Base-by-base conservation (phyloP, 2,329 filamentous ascomycete species). In the Aspergillus sp. region DNA sequence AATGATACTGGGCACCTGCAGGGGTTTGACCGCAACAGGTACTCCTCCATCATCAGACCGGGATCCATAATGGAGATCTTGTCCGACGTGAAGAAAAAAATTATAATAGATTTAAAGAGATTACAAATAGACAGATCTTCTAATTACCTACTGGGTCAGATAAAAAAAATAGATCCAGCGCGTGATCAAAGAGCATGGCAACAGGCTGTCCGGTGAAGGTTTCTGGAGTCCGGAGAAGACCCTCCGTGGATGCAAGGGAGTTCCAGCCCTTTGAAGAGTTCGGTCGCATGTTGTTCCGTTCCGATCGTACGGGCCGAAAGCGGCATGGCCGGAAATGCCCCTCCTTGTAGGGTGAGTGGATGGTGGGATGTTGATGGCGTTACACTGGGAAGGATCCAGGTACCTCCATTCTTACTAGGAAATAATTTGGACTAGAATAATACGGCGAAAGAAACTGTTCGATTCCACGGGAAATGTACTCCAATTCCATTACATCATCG, bases 191-290 rank as follows among this genome's bases (percentile, higher is more conserved):
- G 5, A n/a, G 11, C 11, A n/a, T 35, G 20, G 45, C 36, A n/a
- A 47, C 35, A 20, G 45, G 52, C 42, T 50, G 47, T 35, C 61
- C 60, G 61, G 61, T 63, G 61, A 63, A 52, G 58, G 42, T 55
- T 63, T 62, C 55, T 52, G 60, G 60, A 52, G 55, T 44, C 44
- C 51, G 47, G 56, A 56, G 52, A 55, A 16, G 35, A 9, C 35
- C 9, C n/a, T 7, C 7, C 3, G 24, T 35, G 33, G 7, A 32
- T 22, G 22, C 3, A 30, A 24, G 14, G 35, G 40, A 30, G 16
- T 20, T 38, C 40, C 36, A 48, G 46, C 20, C 19, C 19, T 42
- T 22, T 22, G 22, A 22, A 7, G 22, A 22, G 22, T 4, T 7
- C 22, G 22, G 17, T 47, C n/a, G 10, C 54, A 48, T 9, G 17